Conservation (phyloP, 805 yeast genomes). For the Cyberlindnera maritima region DNA sequence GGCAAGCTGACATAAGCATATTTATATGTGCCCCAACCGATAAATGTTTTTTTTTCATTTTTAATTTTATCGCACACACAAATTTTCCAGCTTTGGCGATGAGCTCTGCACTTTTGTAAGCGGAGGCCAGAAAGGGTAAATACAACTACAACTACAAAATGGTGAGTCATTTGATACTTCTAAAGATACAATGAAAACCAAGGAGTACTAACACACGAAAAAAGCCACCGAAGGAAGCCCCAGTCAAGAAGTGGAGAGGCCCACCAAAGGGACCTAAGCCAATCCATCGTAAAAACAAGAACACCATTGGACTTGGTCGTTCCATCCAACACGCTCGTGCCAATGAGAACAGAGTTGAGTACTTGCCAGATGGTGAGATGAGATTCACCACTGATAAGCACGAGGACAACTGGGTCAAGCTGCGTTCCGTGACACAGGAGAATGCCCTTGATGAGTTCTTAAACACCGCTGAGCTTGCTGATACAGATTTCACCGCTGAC, state of each 20-base stretch:
- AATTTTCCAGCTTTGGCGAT: conserved; percentile 8
- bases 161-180: too few species aligned
- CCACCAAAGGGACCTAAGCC: conserved; percentile 94
- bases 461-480: conserved; percentile 93
- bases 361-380: conserved; percentile 82
- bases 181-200: neutral
- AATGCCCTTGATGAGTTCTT: conserved; percentile 90
- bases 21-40: conserved; percentile 2
- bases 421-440: conserved; percentile 94
- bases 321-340: conserved; percentile 73
- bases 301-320: conserved; percentile 82
- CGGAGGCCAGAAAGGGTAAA: too few species aligned
- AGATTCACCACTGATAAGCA: conserved; percentile 82
- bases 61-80: neutral
- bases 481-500: conserved; percentile 94
- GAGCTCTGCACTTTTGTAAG: neutral
- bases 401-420: conserved; percentile 85
- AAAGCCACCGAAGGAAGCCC: conserved; percentile 41
- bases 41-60: neutral
- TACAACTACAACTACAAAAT: neutral
- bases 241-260: conserved; percentile 65
- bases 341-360: conserved; percentile 65
- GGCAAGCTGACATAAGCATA: neutral
- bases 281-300: conserved; percentile 77
- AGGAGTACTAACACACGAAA: neutral